Evolutionary conservation across 805 yeast species (phyloP).

Genomic region (Teunomyces tritomae): DNA sequence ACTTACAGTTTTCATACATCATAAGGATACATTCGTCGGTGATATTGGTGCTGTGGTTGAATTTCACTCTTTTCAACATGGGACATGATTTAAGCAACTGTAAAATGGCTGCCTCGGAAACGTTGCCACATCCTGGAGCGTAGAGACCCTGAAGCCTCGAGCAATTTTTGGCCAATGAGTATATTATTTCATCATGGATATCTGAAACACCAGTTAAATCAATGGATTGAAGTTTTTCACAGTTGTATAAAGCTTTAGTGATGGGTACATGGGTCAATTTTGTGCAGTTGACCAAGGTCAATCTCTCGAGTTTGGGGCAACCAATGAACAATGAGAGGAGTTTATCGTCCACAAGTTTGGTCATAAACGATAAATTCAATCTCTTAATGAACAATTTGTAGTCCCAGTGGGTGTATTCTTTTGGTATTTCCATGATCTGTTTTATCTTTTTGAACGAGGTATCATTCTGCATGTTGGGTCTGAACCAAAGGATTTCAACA

Average conservation of each 20-base stretch:
- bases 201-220: slow-evolving; percentile 79
- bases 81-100: slow-evolving; percentile 62
- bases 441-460: slow-evolving; percentile 51
- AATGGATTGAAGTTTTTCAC: slow-evolving; percentile 74
- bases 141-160: slow-evolving; percentile 82
- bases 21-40: slow-evolving; percentile 60
- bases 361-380: slow-evolving; percentile 73
- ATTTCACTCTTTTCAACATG: slow-evolving; percentile 75
- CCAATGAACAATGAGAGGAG: slow-evolving; percentile 59
- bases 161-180: slow-evolving; percentile 67
- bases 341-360: slow-evolving; percentile 62
- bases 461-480: slow-evolving; percentile 67
- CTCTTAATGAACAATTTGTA: slow-evolving; percentile 71
- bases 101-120: slow-evolving; percentile 63
- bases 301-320: slow-evolving; percentile 76
- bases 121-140: slow-evolving; percentile 78
- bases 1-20: slow-evolving; percentile 69
- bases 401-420: slow-evolving; percentile 56
- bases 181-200: slow-evolving; percentile 62
- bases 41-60: slow-evolving; percentile 67
- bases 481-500: slow-evolving; percentile 80
- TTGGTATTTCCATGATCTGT: slow-evolving; percentile 51
- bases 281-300: slow-evolving; percentile 80
- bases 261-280: slow-evolving; percentile 61
- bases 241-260: slow-evolving; percentile 56